phyloP scores from a whole-genome alignment of 2,329 filamentous ascomycete genomes.

The Ophiognomonia clavigignenti-juglandacearum region DNA sequence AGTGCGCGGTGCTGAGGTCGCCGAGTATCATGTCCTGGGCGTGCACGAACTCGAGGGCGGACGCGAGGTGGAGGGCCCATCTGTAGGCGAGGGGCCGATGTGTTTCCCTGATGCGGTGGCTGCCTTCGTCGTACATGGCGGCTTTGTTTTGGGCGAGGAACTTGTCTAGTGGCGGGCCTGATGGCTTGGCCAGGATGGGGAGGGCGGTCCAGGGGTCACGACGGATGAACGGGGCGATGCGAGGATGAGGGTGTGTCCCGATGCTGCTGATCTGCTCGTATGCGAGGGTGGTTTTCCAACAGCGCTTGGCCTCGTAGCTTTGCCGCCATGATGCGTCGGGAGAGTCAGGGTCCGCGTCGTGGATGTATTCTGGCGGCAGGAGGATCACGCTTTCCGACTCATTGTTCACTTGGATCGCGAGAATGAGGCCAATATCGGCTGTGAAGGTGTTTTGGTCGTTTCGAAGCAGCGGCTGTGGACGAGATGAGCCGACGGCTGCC shows the following conservation, averaged over 20 bases:
- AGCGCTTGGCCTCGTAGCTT: too few species aligned
- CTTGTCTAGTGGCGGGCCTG: neutral
- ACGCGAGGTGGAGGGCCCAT: neutral
- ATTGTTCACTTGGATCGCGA: too few species aligned
- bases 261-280: slow-evolving; percentile 1
- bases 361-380: too few species aligned
- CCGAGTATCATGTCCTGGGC: neutral
- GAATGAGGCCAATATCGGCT: too few species aligned
- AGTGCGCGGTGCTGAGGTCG: neutral
- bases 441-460: too few species aligned
- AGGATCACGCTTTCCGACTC: too few species aligned
- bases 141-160: neutral
- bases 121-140: neutral
- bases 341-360: too few species aligned
- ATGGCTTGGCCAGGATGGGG: slow-evolving; percentile 1
- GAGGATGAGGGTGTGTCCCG: neutral
- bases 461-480: too few species aligned
- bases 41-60: neutral
- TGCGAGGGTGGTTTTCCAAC: neutral
- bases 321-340: too few species aligned
- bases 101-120: neutral
- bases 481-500: too few species aligned
- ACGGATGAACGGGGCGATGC: neutral
- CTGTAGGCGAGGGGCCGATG: neutral
- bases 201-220: neutral